A percentile compares a stretch with the other conserved stretches of the same genome.
These are phyloP conservation scores for Cyanidioschyzon merolae DNA, from an alignment of 23 red algal species.

Conservation along the genomic window DNA sequence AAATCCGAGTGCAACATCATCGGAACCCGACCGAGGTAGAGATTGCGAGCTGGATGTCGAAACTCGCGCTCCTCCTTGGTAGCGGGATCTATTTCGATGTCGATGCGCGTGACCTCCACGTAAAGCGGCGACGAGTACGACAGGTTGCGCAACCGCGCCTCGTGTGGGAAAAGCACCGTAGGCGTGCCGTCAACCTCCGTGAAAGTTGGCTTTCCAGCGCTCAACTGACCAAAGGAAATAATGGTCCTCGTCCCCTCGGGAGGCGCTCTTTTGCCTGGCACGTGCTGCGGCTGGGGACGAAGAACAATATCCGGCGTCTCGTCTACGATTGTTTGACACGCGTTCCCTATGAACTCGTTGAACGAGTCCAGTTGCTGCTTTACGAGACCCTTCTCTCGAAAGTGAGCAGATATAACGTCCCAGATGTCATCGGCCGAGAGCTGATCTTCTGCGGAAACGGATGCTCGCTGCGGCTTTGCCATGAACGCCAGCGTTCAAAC, in stretches of 20 bases:
- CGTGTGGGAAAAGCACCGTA: slow-evolving; percentile 66
- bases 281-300: slow-evolving; percentile 70
- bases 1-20: slow-evolving; percentile 83
- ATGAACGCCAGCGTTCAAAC: not conserved
- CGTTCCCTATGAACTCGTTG: slow-evolving; percentile 62
- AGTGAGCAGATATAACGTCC: slow-evolving; percentile 75
- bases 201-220: slow-evolving; percentile 61
- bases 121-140: slow-evolving; percentile 85
- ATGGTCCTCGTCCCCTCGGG: slow-evolving; percentile 47
- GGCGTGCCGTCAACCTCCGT: slow-evolving; percentile 73
- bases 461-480: not conserved
- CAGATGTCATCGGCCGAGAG: slow-evolving; percentile 19
- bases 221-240: slow-evolving; percentile 81
- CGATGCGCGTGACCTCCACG: slow-evolving; percentile 48
- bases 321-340: slow-evolving; percentile 47
- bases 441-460: not conserved
- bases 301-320: slow-evolving; percentile 68
- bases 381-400: slow-evolving; percentile 81
- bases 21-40: slow-evolving; percentile 65
- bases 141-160: slow-evolving; percentile 84
- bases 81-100: slow-evolving; percentile 27
- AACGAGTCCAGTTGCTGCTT: slow-evolving; percentile 89
- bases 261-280: slow-evolving; percentile 54
- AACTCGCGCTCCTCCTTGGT: slow-evolving; percentile 35
- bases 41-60: slow-evolving; percentile 21